Evolutionary conservation across 1,284 basidiomycete species (phyloP).

Genomic region (Laetiporus sulphureus): DNA sequence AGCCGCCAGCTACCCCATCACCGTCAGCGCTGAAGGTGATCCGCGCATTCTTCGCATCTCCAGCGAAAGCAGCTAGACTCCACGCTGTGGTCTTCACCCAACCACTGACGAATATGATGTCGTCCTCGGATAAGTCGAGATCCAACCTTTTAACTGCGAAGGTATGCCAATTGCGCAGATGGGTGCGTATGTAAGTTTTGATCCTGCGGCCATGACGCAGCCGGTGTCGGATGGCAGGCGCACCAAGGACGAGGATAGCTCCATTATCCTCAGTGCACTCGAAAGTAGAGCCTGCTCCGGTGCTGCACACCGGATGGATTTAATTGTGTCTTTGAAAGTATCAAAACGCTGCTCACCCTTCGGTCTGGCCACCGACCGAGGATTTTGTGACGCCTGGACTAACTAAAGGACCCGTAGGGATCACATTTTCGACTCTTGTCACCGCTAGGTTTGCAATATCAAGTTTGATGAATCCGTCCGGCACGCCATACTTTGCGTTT

Average conservation of each 20-base stretch:
- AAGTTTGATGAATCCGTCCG: too few species aligned
- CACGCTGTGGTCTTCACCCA: constrained; percentile 11
- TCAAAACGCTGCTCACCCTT: too few species aligned
- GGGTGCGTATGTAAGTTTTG: neutral
- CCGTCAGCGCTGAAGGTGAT: constrained; percentile 2
- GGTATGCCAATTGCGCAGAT: neutral
- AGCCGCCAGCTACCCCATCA: neutral
- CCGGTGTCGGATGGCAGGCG: neutral
- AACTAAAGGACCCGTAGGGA: too few species aligned
- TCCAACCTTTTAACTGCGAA: neutral
- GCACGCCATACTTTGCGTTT: neutral
- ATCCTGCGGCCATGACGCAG: neutral
- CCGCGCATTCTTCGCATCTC: constrained; percentile 4
- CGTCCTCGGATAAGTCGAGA: neutral
- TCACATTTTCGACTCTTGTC: too few species aligned
- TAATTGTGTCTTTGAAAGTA: too few species aligned
- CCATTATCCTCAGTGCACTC: neutral
- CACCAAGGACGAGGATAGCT: neutral
- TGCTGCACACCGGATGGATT: too few species aligned
- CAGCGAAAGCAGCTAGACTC: constrained; percentile 9
- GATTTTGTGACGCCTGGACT: too few species aligned
- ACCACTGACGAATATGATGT: constrained; percentile 7
- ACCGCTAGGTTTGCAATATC: too few species aligned
- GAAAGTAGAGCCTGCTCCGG: too few species aligned
- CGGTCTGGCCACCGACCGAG: too few species aligned